Evolutionary conservation across 208 protist species (phyloP).

Genomic region (Lotmaria passim): DNA sequence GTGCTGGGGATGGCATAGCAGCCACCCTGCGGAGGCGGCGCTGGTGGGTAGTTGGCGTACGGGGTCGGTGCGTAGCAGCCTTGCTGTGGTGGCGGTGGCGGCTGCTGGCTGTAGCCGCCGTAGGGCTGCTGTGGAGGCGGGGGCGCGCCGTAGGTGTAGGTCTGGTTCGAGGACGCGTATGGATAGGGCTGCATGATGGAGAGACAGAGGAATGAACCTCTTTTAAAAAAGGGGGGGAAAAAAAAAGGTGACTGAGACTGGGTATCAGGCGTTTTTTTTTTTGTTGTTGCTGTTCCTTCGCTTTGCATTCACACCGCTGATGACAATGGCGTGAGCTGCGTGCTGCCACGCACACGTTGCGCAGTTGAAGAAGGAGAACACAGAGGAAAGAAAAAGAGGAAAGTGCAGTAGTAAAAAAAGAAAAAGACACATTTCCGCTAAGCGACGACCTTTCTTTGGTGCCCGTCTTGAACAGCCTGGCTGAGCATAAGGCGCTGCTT

Average conservation of each 20-base stretch:
- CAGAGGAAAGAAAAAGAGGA: constrained; percentile 8
- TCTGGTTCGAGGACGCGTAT: neutral
- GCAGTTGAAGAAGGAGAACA: constrained; percentile 10
- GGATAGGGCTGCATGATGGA: constrained; percentile 2
- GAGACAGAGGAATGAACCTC: neutral
- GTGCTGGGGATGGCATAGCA: constrained; percentile 17
- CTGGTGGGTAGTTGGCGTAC: constrained; percentile 13
- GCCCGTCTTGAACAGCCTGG: too few species aligned
- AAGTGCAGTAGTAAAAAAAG: constrained; percentile 10
- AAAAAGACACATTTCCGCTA: too few species aligned
- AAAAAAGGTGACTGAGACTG: neutral
- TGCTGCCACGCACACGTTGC: neutral
- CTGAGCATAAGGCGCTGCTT: too few species aligned
- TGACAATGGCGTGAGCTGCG: too few species aligned
- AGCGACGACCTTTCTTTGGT: too few species aligned
- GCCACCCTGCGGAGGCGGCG: constrained; percentile 11
- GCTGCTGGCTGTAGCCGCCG: neutral
- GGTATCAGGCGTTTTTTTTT: too few species aligned
- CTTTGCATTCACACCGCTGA: too few species aligned
- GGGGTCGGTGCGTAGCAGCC: constrained; percentile 1
- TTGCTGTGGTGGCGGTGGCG: neutral
- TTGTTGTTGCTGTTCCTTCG: too few species aligned
- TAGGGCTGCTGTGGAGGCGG: constrained; percentile 6
- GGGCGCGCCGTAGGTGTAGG: neutral
- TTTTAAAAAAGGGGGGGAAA: neutral